Evolutionary conservation across 768 basidiomycete genomes (phyloP).

Genomic region (Amanita pallidorosea): DNA sequence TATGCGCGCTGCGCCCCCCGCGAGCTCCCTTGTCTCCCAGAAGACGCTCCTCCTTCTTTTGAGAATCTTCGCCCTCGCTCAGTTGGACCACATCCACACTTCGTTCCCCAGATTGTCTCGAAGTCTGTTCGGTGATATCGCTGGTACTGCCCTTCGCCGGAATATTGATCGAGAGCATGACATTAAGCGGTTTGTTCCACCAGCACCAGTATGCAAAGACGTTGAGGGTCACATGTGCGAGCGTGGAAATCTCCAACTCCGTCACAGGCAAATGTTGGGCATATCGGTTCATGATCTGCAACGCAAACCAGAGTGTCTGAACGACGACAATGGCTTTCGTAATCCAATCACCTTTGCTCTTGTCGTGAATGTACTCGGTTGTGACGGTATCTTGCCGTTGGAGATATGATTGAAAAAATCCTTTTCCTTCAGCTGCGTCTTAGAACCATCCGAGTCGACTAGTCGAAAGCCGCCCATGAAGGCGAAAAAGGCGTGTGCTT

Average conservation of each 20-base stretch:
- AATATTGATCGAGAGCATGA: conserved; percentile 10
- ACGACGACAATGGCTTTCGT: conserved; percentile 14
- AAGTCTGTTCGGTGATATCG: too few species aligned
- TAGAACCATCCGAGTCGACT: too few species aligned
- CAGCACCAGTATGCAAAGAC: conserved; percentile 19
- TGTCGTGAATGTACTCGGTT: conserved; percentile 14
- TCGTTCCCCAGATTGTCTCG: background rate
- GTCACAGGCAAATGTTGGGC: conserved; percentile 14
- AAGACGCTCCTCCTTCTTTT: too few species aligned
- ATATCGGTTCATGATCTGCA: conserved; percentile 16
- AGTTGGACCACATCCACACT: background rate
- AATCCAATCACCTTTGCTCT: conserved; percentile 17
- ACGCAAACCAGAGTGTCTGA: conserved; percentile 23
- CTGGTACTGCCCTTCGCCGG: background rate
- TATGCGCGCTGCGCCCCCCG: too few species aligned
- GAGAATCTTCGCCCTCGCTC: too few species aligned
- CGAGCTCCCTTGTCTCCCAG: too few species aligned
- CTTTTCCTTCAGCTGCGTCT: too few species aligned
- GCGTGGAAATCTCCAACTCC: conserved; percentile 20
- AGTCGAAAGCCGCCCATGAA: background rate
- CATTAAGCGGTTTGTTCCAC: conserved; percentile 25
- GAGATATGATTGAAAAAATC: background rate
- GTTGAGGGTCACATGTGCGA: conserved; percentile 17
- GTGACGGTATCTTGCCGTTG: conserved; percentile 4
- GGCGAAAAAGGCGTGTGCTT: background rate